Evolutionary conservation across 768 basidiomycete species (phyloP), one percentile per base, ranked within the genome.

Genomic region (Podaxis sp.): DNA sequence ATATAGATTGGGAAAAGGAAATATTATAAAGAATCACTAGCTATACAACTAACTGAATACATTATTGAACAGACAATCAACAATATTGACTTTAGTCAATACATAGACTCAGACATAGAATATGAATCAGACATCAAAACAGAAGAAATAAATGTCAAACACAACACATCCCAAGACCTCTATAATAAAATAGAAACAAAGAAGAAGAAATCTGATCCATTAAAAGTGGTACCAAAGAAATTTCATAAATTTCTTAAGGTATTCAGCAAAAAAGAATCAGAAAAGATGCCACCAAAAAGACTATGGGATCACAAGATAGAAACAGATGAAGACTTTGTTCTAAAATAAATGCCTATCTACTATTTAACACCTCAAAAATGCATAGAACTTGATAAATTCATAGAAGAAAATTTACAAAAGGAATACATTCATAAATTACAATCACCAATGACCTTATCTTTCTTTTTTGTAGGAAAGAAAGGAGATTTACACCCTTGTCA

Each of bases 341-440:
- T 2, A 65, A 68, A 7, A 71, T 68, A 15, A 67, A 70, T 25
- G 46, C 69, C 12, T 72, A 70, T 50, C 61, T 66, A 0, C 53
- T 1, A 38, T 8, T 13, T 73, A 1, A 64, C 67, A 0, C 61
- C 55, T 0, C 25, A 15, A 0, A 69, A 75, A 54, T 64, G 71
- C 47, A 51, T 59, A 15, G 65, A 69, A 58, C 47, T 75, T 1
- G 63, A 33, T 5, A 56, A 55, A 5, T 62, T 62, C 33, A 12
- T 55, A 1, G 24, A 55, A 22, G 61, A 62, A 56, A 62, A 62
- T 29, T 41, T 62, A 5, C 38, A 55, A 4, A 69, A 56, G n/a
- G 67, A 66, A 17, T 51, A 64, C 17, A 71, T 72, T 47, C 36
- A 61, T 22, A 61, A 61, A 0, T 71, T 69, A 1, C 67, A 69